Conservation (phyloP, 768 basidiomycete species). For the Stropharia rugosoannulata region DNA sequence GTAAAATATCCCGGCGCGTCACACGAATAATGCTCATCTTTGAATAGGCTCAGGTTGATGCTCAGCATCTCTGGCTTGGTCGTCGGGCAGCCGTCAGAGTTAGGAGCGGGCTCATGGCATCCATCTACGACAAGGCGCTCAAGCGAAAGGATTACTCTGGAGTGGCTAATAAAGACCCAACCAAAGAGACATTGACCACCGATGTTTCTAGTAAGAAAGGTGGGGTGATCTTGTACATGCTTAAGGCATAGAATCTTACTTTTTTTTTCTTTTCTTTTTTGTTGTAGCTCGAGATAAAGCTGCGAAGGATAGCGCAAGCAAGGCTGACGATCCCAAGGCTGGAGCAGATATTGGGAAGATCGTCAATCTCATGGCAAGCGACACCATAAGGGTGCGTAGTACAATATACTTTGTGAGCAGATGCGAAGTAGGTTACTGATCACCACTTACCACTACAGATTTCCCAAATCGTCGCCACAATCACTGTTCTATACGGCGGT, state of each 20-base stretch:
- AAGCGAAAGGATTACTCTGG: slow-evolving; percentile 85
- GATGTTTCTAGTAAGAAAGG: slow-evolving; percentile 24
- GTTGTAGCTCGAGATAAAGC: slow-evolving; percentile 28
- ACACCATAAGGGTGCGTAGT: slow-evolving; percentile 53
- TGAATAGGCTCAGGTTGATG: slow-evolving; percentile 58
- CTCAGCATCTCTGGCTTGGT: slow-evolving; percentile 78
- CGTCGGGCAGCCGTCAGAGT: slow-evolving; percentile 72
- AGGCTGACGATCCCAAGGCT: slow-evolving; percentile 57
- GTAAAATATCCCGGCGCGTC: background rate
- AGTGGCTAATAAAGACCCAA: slow-evolving; percentile 46
- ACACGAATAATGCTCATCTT: background rate
- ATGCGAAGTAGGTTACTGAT: background rate
- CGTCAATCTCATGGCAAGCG: slow-evolving; percentile 85
- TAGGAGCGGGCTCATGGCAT: slow-evolving; percentile 76
- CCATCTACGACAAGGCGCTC: slow-evolving; percentile 87
- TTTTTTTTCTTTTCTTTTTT: no score
- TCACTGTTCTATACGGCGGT: slow-evolving; percentile 72
- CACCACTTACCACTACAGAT: slow-evolving; percentile 28
- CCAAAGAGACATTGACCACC: slow-evolving; percentile 29
- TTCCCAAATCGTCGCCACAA: slow-evolving; percentile 48
- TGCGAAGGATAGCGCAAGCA: slow-evolving; percentile 38
- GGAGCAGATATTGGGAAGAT: slow-evolving; percentile 90
- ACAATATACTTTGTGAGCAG: no score
- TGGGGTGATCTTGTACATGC: background rate
- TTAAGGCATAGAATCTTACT: background rate